These are phyloP conservation scores for Phialophora macrospora DNA, from an alignment of 2,329 filamentous ascomycete species.

Conservation along the genomic window DNA sequence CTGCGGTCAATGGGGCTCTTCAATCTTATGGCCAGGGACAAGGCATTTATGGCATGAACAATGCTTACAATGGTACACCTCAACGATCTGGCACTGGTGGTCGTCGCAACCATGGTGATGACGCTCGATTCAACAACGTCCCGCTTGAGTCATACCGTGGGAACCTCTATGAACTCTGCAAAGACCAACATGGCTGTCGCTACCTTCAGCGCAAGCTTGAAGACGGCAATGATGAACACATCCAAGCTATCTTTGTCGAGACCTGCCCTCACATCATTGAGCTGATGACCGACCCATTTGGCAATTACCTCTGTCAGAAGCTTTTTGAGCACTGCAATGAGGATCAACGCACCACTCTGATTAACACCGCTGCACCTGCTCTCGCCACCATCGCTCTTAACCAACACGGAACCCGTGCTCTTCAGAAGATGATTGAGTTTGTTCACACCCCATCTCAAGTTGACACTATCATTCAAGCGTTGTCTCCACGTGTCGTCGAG, in stretches of 20 bases:
- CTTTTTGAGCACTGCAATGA: conserved; percentile 93
- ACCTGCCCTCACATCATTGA: conserved; percentile 93
- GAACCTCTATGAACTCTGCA: conserved; percentile 88
- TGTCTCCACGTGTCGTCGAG: conserved; percentile 83
- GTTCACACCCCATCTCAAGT: conserved; percentile 81
- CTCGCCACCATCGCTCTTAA: conserved; percentile 95
- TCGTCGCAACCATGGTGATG: conserved; percentile 62
- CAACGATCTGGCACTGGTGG: conserved; percentile 71
- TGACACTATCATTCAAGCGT: conserved; percentile 81
- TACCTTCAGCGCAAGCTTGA: conserved; percentile 98
- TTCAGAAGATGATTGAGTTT: conserved; percentile 99
- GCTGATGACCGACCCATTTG: conserved; percentile 98
- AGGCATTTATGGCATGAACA: conserved; percentile 63
- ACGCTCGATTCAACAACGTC: conserved; percentile 77
- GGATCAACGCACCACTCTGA: conserved; percentile 89
- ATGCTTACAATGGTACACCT: conserved; percentile 56
- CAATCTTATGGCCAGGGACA: conserved; percentile 57
- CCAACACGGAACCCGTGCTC: conserved; percentile 91
- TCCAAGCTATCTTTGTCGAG: conserved; percentile 93
- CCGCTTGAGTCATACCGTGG: conserved; percentile 79
- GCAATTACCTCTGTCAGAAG: conserved; percentile 99
- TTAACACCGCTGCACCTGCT: conserved; percentile 83
- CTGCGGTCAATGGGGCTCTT: conserved; percentile 43
- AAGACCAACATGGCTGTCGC: conserved; percentile 96
- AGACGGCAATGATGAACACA: conserved; percentile 78